Evolutionary conservation across 805 yeast genomes (phyloP), one percentile per base, ranked within the genome.

Genomic region (Tetrapisispora pingtungensis): DNA sequence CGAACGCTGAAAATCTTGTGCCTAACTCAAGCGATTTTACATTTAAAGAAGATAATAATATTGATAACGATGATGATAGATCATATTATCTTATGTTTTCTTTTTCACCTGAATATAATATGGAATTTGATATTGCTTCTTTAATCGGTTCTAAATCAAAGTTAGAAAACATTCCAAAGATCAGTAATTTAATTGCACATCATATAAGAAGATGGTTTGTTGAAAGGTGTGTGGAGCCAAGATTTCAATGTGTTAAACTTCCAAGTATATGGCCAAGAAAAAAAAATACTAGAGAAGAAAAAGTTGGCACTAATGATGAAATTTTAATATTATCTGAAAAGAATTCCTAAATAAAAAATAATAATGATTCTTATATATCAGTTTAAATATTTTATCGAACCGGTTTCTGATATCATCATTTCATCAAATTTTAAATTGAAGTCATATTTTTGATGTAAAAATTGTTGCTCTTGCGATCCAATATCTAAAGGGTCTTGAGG

Each of bases 161-260:
- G 59, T 69, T 93, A 24, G 95, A 89, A 62, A 87, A 93, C 56
- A 84, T 93, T 14, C 98, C 99, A 7, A 88, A 93, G 57, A 78
- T 93, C 33, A 78, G 95, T 10, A 80, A 85, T 46, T 67, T 93
- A 35, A 80, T 93, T 34, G 97, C 93, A 59, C 78, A 77, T 46
- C 81, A 81, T 48, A 72, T 93, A 33, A 73, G 93, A 49, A 80
- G 80, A 44, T 88, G 96, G 95, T 89, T 93, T 58, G 80, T 81
- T 15, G 97, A 90, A 54, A 71, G 96, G 49, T 87, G 96, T 58
- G 93, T 93, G 12, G 94, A 87, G 52, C 99, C 99, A 1, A 73
- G 95, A 53, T 90, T 82, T 56, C 96, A 89, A 60, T 82, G 86
- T 40, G 78, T 93, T 27, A 74, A 74, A 55, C 64, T 93, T 28